These are phyloP conservation scores for Colletotrichum endophyticum DNA, from an alignment of 2,329 filamentous ascomycete species.

Conservation along the genomic window DNA sequence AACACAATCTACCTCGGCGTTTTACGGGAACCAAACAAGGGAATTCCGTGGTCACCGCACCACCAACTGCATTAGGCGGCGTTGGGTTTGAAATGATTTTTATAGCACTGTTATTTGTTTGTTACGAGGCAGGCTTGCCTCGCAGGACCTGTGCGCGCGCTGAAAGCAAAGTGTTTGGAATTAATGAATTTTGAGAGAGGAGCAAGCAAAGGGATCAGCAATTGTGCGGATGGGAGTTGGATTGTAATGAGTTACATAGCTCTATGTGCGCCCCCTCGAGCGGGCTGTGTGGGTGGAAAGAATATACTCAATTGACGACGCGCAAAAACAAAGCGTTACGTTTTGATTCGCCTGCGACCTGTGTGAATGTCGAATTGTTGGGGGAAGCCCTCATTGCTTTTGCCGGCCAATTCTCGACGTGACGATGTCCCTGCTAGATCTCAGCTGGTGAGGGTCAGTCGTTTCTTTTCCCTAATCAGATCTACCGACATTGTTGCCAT, in stretches of 20 bases:
- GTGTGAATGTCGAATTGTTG: background rate
- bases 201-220: background rate
- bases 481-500: background rate
- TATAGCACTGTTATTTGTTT: background rate
- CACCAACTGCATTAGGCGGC: slow-evolving; percentile 19
- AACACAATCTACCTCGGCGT: slow-evolving; percentile 1
- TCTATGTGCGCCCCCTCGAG: background rate
- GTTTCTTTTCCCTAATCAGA: background rate
- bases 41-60: background rate
- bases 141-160: background rate
- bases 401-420: background rate
- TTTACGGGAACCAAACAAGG: slow-evolving; percentile 3
- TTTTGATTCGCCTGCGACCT: background rate
- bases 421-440: background rate
- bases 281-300: background rate
- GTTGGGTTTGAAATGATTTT: slow-evolving; percentile 2
- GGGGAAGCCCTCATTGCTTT: background rate
- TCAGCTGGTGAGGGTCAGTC: background rate
- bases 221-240: background rate
- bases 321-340: background rate
- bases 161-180: background rate
- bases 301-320: background rate
- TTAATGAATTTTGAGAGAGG: slow-evolving; percentile 3
- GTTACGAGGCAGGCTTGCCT: background rate
- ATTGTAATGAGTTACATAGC: slow-evolving; percentile 4